Conservation (phyloP, 352 stramenopile genomes). For the Pythium apleroticum region DNA sequence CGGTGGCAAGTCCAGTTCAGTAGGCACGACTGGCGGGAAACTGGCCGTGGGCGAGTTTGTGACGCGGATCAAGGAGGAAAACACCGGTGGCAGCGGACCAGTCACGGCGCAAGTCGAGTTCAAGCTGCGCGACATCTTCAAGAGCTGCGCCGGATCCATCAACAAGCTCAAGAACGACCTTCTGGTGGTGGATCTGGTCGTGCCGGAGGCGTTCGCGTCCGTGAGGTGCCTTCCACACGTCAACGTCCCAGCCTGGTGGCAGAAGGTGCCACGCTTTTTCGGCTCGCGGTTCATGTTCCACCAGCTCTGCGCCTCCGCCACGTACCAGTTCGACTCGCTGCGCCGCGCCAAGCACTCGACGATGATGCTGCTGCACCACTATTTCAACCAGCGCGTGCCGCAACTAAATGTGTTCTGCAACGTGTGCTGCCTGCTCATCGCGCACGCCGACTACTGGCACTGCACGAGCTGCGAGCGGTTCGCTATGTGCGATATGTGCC, state of each 20-base stretch:
- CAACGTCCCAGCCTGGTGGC: slow-evolving; percentile 53
- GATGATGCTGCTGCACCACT: slow-evolving; percentile 89
- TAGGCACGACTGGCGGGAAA: slow-evolving; percentile 51
- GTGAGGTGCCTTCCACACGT: slow-evolving; percentile 35
- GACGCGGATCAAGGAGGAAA: slow-evolving; percentile 53
- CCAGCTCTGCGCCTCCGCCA: slow-evolving; percentile 71
- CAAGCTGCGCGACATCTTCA: slow-evolving; percentile 72
- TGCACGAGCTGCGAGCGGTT: slow-evolving; percentile 56
- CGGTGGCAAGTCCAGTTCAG: slow-evolving; percentile 44
- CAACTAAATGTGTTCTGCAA: slow-evolving; percentile 79
- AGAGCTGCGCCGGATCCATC: slow-evolving; percentile 54
- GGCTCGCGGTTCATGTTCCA: slow-evolving; percentile 88
- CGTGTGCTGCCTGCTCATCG: slow-evolving; percentile 79
- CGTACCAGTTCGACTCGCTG: slow-evolving; percentile 87
- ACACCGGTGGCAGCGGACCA: slow-evolving; percentile 7
- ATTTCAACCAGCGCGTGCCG: slow-evolving; percentile 67
- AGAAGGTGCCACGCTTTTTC: slow-evolving; percentile 71
- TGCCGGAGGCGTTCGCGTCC: not conserved
- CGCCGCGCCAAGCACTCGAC: slow-evolving; percentile 88
- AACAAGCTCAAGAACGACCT: slow-evolving; percentile 78
- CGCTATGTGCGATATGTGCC: slow-evolving; percentile 72
- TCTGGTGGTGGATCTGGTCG: slow-evolving; percentile 69
- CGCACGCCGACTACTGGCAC: slow-evolving; percentile 65
- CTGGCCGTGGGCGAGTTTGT: slow-evolving; percentile 32
- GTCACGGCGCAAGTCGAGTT: slow-evolving; percentile 42